Percentiles rank a stretch among this genome's conserved stretches.
Evolutionary conservation across 345 rosid species (phyloP).

Genomic region (Brassica juncea): DNA sequence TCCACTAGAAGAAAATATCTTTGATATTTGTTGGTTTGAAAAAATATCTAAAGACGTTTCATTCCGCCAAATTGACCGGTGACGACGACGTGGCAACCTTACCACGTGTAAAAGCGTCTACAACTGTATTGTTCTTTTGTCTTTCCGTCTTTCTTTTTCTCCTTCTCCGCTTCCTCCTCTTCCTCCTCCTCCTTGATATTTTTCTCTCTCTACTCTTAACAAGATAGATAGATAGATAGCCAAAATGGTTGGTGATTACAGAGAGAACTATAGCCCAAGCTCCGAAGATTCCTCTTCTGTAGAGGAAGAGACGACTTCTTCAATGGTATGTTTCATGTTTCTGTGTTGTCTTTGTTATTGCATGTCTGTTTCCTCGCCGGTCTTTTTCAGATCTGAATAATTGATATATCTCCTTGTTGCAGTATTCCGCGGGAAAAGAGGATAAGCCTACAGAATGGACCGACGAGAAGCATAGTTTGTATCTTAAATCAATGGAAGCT

Average conservation of each 20-base stretch:
- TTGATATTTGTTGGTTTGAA: conserved; percentile 18
- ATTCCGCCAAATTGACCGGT: conserved; percentile 9
- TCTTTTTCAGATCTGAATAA: conserved; percentile 12
- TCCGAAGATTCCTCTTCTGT: conserved; percentile 37
- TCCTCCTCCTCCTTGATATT: background rate
- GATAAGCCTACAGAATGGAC: conserved; percentile 66
- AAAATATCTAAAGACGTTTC: conserved; percentile 25
- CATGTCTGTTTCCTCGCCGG: conserved; percentile 13
- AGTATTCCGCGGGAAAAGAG: conserved; percentile 49
- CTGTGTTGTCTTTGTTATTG: background rate
- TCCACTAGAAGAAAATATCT: conserved; percentile 25
- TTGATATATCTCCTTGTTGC: conserved; percentile 13
- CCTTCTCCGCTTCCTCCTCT: background rate
- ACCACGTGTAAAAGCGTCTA: conserved; percentile 75
- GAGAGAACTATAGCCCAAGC: conserved; percentile 38
- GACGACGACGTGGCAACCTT: conserved; percentile 52
- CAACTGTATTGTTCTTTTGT: conserved; percentile 54
- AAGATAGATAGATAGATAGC: background rate
- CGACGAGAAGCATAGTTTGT: conserved; percentile 84
- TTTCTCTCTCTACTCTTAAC: conserved; percentile 19
- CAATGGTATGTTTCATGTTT: conserved; percentile 29
- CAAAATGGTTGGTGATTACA: conserved; percentile 37
- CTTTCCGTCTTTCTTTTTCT: background rate
- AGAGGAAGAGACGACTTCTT: conserved; percentile 36
- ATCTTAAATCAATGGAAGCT: conserved; percentile 89